Evolutionary conservation across 2,329 filamentous ascomycete species (phyloP).

Genomic region (Hymenoscyphus fructigenus): DNA sequence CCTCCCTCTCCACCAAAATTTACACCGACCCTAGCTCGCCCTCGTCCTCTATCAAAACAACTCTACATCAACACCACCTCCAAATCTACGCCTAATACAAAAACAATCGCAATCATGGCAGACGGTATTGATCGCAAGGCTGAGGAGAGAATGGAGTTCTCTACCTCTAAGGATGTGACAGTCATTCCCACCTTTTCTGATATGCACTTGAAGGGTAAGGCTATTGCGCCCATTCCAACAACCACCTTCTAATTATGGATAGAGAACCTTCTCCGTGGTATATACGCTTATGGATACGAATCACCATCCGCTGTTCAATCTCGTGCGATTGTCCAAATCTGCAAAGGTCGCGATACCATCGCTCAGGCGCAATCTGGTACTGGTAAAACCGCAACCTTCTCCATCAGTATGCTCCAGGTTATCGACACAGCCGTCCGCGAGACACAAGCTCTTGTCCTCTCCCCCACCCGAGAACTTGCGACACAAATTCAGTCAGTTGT

Average conservation of each 20-base stretch:
- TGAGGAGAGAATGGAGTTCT: slow-evolving; percentile 97
- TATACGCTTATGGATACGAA: slow-evolving; percentile 98
- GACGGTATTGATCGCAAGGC: slow-evolving; percentile 87
- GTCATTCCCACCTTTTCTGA: slow-evolving; percentile 92
- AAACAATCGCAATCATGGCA: slow-evolving; percentile 62
- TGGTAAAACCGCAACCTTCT: slow-evolving; percentile 98
- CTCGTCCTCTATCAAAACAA: not conserved
- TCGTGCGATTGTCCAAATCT: slow-evolving; percentile 96
- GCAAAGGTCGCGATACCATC: slow-evolving; percentile 98
- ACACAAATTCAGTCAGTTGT: slow-evolving; percentile 98
- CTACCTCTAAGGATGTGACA: slow-evolving; percentile 95
- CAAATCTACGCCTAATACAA: slow-evolving; percentile 6
- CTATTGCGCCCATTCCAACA: not conserved
- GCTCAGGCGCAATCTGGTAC: slow-evolving; percentile 99
- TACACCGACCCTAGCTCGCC: slow-evolving; percentile 3
- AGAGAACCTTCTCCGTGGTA: slow-evolving; percentile 93
- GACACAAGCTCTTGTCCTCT: slow-evolving; percentile 92
- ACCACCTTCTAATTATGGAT: slow-evolving; percentile 10
- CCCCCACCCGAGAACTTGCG: slow-evolving; percentile 92
- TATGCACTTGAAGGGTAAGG: slow-evolving; percentile 79
- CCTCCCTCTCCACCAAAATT: slow-evolving; percentile 2
- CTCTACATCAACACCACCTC: slow-evolving; percentile 4
- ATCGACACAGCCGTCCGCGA: slow-evolving; percentile 92
- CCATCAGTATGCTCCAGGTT: slow-evolving; percentile 92
- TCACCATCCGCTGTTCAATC: slow-evolving; percentile 97